Evolutionary conservation across 345 rosid genomes (phyloP).

Genomic region (Bretschneidera sinensis): DNA sequence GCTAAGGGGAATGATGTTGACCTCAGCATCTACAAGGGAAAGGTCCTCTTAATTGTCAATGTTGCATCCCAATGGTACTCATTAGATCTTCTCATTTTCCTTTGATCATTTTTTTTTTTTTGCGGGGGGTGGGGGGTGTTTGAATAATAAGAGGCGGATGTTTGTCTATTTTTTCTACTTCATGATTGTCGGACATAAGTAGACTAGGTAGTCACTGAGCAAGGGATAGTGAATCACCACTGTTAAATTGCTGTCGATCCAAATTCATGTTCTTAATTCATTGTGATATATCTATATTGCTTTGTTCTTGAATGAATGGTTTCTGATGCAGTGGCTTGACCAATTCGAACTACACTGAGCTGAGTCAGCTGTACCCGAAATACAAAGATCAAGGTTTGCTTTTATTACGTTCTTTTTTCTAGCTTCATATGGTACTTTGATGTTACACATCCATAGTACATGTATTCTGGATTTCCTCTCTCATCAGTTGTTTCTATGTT

Average conservation of each 20-base stretch:
- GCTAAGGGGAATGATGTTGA: conserved; percentile 69
- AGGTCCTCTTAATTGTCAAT: conserved; percentile 86
- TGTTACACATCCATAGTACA: background rate
- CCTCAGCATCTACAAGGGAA: conserved; percentile 75
- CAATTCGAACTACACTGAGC: conserved; percentile 86
- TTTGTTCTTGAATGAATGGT: conserved; percentile 7
- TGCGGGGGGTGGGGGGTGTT: background rate
- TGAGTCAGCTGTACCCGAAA: conserved; percentile 65
- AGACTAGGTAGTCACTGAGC: background rate
- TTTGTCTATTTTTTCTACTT: too few species aligned
- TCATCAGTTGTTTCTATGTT: background rate
- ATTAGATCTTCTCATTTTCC: background rate
- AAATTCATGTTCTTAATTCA: background rate
- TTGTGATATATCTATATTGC: background rate
- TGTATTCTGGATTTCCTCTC: too few species aligned
- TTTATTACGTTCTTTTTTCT: background rate
- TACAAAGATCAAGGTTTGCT: conserved; percentile 77
- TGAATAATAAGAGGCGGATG: background rate
- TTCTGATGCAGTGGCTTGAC: conserved; percentile 74
- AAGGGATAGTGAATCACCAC: background rate
- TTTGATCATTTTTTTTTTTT: too few species aligned
- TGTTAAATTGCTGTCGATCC: background rate
- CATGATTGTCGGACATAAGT: background rate
- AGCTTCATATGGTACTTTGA: conserved; percentile 1
- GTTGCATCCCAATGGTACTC: conserved; percentile 93